phyloP scores from a whole-genome alignment of 139 green algal species.

The Chlamydomonas applanata region DNA sequence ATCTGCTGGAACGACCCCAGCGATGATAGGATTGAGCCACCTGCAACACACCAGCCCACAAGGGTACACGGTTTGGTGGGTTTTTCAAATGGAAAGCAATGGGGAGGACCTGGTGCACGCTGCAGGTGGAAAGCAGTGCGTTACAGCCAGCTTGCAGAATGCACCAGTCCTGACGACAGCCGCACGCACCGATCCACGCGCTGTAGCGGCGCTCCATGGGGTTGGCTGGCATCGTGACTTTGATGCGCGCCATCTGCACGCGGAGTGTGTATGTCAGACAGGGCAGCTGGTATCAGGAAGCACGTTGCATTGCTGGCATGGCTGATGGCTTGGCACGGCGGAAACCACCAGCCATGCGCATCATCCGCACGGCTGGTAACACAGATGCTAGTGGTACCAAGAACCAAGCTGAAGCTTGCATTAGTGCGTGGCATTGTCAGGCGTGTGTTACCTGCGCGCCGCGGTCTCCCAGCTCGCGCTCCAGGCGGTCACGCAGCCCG shows the following conservation, averaged over 20 bases:
- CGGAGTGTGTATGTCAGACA: no score
- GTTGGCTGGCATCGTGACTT: constrained; percentile 76
- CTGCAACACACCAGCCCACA: constrained; percentile 33
- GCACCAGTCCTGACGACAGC: background rate
- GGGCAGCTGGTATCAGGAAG: no score
- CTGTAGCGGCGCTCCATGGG: constrained; percentile 77
- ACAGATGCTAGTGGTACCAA: no score
- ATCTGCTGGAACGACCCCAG: constrained; percentile 97
- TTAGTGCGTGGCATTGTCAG: no score
- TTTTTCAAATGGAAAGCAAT: background rate
- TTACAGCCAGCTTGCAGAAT: background rate
- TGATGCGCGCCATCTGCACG: constrained; percentile 69
- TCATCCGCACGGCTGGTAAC: no score
- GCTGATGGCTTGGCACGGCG: no score
- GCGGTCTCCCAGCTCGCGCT: constrained; percentile 67
- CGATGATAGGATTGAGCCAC: constrained; percentile 90
- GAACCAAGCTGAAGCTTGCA: no score
- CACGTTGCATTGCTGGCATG: no score
- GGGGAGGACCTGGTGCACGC: background rate
- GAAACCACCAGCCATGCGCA: no score
- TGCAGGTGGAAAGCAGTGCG: background rate
- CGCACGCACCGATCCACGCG: constrained; percentile 79
- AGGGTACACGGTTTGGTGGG: no score
- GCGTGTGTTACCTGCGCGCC: constrained; percentile 21
- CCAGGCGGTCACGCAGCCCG: constrained; percentile 76